Evolutionary conservation across 2,329 filamentous ascomycete species (phyloP).

Genomic region (Trichoderma semiorbis): DNA sequence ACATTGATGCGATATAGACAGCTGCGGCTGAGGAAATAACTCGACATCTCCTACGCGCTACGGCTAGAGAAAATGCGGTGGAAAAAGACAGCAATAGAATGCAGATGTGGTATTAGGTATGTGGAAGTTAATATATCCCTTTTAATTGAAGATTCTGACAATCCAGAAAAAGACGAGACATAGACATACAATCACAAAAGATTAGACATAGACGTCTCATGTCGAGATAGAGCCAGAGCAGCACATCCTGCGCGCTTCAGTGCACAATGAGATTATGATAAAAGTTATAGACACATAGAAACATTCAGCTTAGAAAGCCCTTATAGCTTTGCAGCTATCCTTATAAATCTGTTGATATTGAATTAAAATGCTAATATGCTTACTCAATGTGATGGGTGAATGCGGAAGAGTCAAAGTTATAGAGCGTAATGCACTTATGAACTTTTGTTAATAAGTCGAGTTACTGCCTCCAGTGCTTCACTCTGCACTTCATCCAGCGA

Average conservation of each 20-base stretch:
- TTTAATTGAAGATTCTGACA: background rate
- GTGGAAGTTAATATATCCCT: background rate
- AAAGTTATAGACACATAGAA: background rate
- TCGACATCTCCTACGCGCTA: background rate
- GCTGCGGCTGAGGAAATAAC: background rate
- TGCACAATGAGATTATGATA: background rate
- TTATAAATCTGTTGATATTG: background rate
- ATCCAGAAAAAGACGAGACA: background rate
- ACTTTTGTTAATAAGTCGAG: background rate
- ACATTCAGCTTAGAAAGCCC: background rate
- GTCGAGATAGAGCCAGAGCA: background rate
- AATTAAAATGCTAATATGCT: background rate
- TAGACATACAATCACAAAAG: background rate
- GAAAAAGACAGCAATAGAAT: background rate
- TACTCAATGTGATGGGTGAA: background rate
- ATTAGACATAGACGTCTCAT: background rate
- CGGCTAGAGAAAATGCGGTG: background rate
- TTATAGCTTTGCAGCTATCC: background rate
- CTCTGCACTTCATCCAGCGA: background rate
- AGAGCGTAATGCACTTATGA: background rate
- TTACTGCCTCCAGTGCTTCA: slow-evolving; percentile 21
- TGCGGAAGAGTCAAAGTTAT: background rate
- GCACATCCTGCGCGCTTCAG: background rate
- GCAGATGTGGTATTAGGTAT: background rate
- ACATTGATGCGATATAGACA: background rate